A percentile compares a stretch with the other conserved stretches of the same genome.
phyloP scores from a whole-genome alignment of 208 protist species.

The Crithidia sp. region DNA sequence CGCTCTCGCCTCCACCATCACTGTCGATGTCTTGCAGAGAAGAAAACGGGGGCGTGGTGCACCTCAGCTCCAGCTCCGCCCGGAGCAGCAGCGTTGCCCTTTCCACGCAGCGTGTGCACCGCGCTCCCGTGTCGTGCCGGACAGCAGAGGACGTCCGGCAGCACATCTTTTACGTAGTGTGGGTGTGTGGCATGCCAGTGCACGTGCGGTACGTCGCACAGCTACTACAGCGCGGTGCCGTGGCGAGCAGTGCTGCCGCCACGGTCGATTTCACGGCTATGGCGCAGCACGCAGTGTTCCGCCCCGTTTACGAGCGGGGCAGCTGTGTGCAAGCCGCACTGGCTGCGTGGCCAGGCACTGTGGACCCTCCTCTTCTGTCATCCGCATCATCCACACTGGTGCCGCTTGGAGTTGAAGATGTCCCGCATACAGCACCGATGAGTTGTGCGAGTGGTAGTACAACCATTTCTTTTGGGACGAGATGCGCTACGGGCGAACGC shows the following conservation, averaged over 20 bases:
- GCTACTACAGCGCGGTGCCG: conserved; percentile 37
- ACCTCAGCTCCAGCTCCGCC: conserved; percentile 4
- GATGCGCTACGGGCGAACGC: too few relatives aligned
- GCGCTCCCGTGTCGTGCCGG: conserved; percentile 18
- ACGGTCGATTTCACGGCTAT: neutral
- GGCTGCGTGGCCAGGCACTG: neutral
- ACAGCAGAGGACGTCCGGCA: conserved; percentile 41
- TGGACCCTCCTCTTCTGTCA: neutral
- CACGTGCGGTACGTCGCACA: conserved; percentile 60
- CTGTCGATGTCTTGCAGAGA: neutral
- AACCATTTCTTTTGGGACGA: too few relatives aligned
- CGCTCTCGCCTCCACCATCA: neutral
- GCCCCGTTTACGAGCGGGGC: conserved; percentile 19
- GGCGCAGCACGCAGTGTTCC: conserved; percentile 35
- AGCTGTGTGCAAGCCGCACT: neutral
- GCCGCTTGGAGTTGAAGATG: neutral
- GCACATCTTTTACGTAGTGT: conserved; percentile 70
- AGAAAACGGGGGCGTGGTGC: neutral
- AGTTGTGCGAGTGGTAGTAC: too few relatives aligned
- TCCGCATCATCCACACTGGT: neutral
- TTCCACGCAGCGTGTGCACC: neutral
- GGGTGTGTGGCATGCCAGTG: conserved; percentile 69
- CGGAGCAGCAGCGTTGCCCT: neutral
- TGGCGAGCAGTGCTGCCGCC: conserved; percentile 1
- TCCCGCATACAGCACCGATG: neutral